Percentiles rank a stretch among this genome's conserved stretches.
phyloP scores from a whole-genome alignment of 2,329 filamentous ascomycete species.

The Lecanicillium sp. region DNA sequence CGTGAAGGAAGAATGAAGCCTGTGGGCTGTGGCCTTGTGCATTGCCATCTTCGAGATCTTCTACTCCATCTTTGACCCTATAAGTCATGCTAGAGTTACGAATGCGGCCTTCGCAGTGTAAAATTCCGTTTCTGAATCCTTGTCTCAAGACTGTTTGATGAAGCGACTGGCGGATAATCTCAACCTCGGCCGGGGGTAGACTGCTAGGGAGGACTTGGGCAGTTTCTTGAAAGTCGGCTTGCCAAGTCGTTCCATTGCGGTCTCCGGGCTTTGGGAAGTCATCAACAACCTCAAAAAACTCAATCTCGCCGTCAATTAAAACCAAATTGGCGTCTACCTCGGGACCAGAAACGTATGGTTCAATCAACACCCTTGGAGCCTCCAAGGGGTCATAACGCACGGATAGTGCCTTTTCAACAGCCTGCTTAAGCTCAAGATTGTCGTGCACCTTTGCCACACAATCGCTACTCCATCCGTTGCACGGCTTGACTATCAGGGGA shows the following conservation, averaged over 20 bases:
- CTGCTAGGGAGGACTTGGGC: neutral
- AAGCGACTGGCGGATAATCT: neutral
- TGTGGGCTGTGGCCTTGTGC: too few species aligned
- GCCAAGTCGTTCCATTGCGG: neutral
- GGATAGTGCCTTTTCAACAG: neutral
- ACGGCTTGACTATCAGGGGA: slow-evolving; percentile 32
- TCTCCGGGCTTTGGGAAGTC: slow-evolving; percentile 26
- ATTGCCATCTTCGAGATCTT: too few species aligned
- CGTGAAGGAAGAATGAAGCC: slow-evolving; percentile 22
- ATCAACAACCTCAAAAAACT: slow-evolving; percentile 34
- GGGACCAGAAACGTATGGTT: slow-evolving; percentile 33
- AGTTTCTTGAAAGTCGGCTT: neutral
- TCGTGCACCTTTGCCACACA: slow-evolving; percentile 27
- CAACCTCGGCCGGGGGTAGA: neutral
- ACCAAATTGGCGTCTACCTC: slow-evolving; percentile 37
- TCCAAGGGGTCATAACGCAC: neutral
- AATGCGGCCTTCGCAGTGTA: neutral
- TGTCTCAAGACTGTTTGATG: neutral
- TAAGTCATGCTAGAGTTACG: neutral
- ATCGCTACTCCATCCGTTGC: slow-evolving; percentile 25
- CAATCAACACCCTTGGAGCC: slow-evolving; percentile 25
- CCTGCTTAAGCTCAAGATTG: neutral
- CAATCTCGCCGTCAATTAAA: slow-evolving; percentile 29
- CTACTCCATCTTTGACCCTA: too few species aligned
- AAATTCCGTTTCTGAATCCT: neutral